Percentiles rank a stretch among this genome's conserved stretches.
Conservation (phyloP, 148 eudicot species). For the Fagopyrum esculentum region DNA sequence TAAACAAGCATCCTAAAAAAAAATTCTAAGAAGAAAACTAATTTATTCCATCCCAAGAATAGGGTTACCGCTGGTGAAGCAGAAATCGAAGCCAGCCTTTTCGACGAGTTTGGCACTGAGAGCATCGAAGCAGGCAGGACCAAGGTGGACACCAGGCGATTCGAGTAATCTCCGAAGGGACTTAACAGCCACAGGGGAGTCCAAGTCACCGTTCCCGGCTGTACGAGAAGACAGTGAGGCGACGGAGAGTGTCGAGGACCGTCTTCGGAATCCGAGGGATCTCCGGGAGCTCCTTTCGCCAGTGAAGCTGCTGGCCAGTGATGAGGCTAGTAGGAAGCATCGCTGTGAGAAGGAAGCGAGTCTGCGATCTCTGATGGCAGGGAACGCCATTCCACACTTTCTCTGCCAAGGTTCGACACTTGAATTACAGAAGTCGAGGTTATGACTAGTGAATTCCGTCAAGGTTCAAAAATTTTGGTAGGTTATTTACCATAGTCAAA, state of each 20-base stretch:
- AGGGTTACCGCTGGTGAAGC: conserved; percentile 69
- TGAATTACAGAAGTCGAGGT: not conserved
- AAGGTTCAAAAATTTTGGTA: too few relatives aligned
- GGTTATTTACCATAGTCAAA: too few relatives aligned
- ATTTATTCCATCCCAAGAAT: not conserved
- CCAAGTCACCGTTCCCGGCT: not conserved
- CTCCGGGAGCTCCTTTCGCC: not conserved
- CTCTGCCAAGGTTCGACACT: not conserved
- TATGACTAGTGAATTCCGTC: too few relatives aligned
- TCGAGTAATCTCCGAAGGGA: conserved; percentile 46
- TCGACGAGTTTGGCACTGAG: conserved; percentile 85
- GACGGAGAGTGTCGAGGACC: not conserved
- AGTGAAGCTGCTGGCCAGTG: not conserved
- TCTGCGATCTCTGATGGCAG: conserved; percentile 1
- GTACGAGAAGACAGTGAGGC: not conserved
- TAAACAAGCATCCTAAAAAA: not conserved
- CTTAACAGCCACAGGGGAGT: conserved; percentile 40
- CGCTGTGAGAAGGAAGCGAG: conserved; percentile 1
- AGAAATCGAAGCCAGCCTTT: conserved; percentile 61
- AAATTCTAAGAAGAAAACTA: not conserved
- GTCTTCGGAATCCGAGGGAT: conserved; percentile 1
- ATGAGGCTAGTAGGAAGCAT: not conserved
- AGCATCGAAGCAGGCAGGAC: conserved; percentile 92
- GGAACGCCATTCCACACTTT: conserved; percentile 6
- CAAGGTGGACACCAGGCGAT: conserved; percentile 70